Evolutionary conservation across 2,329 filamentous ascomycete species (phyloP).

Genomic region (Bimuria novae-zelandiae): DNA sequence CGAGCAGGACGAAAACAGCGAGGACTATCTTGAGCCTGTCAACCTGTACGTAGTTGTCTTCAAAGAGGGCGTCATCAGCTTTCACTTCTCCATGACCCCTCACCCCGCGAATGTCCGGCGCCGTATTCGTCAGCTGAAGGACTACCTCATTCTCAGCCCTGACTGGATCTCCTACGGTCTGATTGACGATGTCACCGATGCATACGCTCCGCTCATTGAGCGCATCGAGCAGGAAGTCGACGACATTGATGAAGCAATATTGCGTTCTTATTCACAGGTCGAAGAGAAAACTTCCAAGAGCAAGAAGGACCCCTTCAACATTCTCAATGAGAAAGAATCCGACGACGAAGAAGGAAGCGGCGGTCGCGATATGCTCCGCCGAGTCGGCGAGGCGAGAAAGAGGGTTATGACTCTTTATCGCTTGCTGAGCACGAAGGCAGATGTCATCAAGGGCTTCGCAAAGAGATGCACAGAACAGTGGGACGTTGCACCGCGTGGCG

Average conservation of each 20-base stretch:
- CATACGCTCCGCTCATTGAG: constrained; percentile 89
- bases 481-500: constrained; percentile 91
- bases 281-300: constrained; percentile 49
- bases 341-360: constrained; percentile 53
- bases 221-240: constrained; percentile 95
- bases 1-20: constrained; percentile 87
- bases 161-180: constrained; percentile 99
- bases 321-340: constrained; percentile 39
- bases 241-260: constrained; percentile 90
- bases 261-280: constrained; percentile 72
- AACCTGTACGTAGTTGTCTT: constrained; percentile 99
- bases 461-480: constrained; percentile 98
- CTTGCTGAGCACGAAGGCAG: constrained; percentile 92
- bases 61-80: constrained; percentile 90
- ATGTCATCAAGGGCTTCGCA: constrained; percentile 98
- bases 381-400: constrained; percentile 92
- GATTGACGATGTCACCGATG: constrained; percentile 98
- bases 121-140: constrained; percentile 87
- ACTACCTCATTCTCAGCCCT: constrained; percentile 89
- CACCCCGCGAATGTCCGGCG: constrained; percentile 95
- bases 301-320: constrained; percentile 33
- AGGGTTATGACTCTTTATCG: constrained; percentile 96
- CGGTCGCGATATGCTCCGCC: constrained; percentile 82
- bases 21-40: constrained; percentile 90
- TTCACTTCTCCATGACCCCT: constrained; percentile 95